Base-by-base conservation (phyloP, 257 asterid species). In the Solanum acaule region DNA sequence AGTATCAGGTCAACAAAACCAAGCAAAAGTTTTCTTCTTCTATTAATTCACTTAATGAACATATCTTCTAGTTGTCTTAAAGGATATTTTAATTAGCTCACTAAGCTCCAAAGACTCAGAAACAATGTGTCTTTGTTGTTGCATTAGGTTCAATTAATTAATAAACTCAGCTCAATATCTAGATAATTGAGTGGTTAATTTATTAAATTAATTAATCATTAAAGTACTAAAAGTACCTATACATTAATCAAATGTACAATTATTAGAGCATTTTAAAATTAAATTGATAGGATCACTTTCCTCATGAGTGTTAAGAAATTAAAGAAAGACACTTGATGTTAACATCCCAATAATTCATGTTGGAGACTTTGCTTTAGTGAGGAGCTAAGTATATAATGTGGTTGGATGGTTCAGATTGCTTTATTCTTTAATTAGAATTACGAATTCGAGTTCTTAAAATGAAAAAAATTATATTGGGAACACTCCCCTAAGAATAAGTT, bases 401-500 rank as follows among this genome's bases (percentile, higher is more conserved):
- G 33, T 76, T 76, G 8, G 5, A 22, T 65, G 25, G 8, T 56
- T 59, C 4, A 18, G 10, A 56, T 20, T 18, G 10, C 4, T 56
- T 56, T 10, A 6, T 18, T 59, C 25, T 59, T 20, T 2, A 8
- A 59, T 63, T n/a, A 63, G 6, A 4, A 63, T 23, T 1, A 23
- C 14, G 3, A 23, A n/a, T 63, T 23, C 0, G 7, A 63, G 1
- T 1, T n/a, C 0, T 63, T 2, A 10, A 23, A 63, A 63, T 23
- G 0, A 20, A 59, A 59, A 70, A 70, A 29, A 70, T 27, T 4
- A 2, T 70, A 1, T 70, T 70, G 4, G 0, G 0, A 71, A 5
- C 0, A 4, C 11, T 1, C 0, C n/a, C 0, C 14, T 3, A 68
- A 3, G 10, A 18, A 16, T 1, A 9, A 31, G 0, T 8, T 5